A percentile compares a stretch with the other conserved stretches of the same genome.
Conservation (phyloP, 1,139 yeast genomes). For the Diutina siamensis region DNA sequence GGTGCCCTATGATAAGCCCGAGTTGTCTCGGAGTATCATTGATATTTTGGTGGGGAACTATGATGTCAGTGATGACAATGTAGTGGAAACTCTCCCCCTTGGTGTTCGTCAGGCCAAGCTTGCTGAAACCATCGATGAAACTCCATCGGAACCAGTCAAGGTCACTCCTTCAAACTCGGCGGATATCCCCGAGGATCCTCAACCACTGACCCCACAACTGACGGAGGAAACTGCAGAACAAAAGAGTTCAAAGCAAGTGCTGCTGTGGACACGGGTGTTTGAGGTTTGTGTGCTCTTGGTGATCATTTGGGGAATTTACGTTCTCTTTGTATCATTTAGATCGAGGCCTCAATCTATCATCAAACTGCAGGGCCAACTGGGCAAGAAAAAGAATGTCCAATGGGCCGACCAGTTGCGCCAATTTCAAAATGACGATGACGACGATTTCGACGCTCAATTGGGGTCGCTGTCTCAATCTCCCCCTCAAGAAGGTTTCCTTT, state of each 20-base stretch:
- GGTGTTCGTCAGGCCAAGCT: neutral
- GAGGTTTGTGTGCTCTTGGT: slow-evolving; percentile 30
- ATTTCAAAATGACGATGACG: slow-evolving; percentile 24
- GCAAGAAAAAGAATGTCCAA: slow-evolving; percentile 42
- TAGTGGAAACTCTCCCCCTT: neutral
- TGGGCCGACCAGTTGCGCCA: slow-evolving; percentile 43
- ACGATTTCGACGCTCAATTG: slow-evolving; percentile 9
- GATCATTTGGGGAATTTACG: slow-evolving; percentile 33
- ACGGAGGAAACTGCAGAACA: neutral
- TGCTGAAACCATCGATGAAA: neutral
- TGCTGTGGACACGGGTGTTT: slow-evolving; percentile 17
- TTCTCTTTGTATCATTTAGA: slow-evolving; percentile 25
- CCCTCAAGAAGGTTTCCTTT: slow-evolving; percentile 20
- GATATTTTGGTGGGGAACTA: neutral
- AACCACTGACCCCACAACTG: neutral
- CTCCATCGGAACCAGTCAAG: neutral
- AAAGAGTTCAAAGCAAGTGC: neutral
- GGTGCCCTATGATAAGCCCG: slow-evolving; percentile 83
- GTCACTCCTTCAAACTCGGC: too few species aligned
- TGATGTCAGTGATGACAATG: neutral
- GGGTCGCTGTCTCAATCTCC: neutral
- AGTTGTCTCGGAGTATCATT: neutral
- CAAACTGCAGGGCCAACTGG: slow-evolving; percentile 16
- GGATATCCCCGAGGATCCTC: too few species aligned
- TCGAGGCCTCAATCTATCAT: slow-evolving; percentile 35